Evolutionary conservation across 2,329 filamentous ascomycete genomes (phyloP).

Genomic region (Trichophyton simii): DNA sequence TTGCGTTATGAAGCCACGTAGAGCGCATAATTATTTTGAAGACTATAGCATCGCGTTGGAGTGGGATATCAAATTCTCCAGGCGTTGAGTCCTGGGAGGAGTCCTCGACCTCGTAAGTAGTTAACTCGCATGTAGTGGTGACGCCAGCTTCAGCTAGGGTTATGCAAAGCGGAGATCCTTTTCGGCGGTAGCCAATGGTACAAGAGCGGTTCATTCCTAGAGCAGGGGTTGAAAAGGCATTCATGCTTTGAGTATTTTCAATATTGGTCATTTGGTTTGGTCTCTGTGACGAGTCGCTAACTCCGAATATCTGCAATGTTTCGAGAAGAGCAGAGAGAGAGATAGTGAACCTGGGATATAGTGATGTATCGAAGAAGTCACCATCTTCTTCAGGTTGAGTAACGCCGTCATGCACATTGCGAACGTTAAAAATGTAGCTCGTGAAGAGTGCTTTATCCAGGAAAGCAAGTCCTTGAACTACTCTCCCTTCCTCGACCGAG

Average conservation of each 20-base stretch:
- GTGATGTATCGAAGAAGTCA: slow-evolving; percentile 24
- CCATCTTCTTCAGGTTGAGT: slow-evolving; percentile 26
- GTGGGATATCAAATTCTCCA: slow-evolving; percentile 52
- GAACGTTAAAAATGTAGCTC: slow-evolving; percentile 58
- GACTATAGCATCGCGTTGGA: slow-evolving; percentile 63
- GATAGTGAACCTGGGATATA: slow-evolving; percentile 65
- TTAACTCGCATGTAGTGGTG: slow-evolving; percentile 78
- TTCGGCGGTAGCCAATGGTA: slow-evolving; percentile 61
- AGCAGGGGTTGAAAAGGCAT: slow-evolving; percentile 72
- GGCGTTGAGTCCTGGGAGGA: slow-evolving; percentile 41
- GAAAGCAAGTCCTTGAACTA: slow-evolving; percentile 83
- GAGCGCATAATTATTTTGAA: slow-evolving; percentile 92
- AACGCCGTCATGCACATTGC: slow-evolving; percentile 15
- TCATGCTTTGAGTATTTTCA: slow-evolving; percentile 36
- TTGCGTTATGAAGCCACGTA: slow-evolving; percentile 39
- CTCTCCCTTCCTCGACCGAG: slow-evolving; percentile 72
- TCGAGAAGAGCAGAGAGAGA: slow-evolving; percentile 79
- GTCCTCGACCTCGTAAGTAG: slow-evolving; percentile 69
- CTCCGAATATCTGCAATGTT: slow-evolving; percentile 86
- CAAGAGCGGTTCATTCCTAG: slow-evolving; percentile 78
- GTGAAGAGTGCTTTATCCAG: slow-evolving; percentile 83
- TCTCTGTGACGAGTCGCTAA: slow-evolving; percentile 46
- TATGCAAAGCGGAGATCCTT: slow-evolving; percentile 69
- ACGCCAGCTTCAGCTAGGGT: slow-evolving; percentile 76
- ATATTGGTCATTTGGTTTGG: slow-evolving; percentile 22